A percentile compares a stretch with the other conserved stretches of the same genome.
Evolutionary conservation across 495 filamentous ascomycete species (phyloP).

Genomic region (Physcia stellaris): DNA sequence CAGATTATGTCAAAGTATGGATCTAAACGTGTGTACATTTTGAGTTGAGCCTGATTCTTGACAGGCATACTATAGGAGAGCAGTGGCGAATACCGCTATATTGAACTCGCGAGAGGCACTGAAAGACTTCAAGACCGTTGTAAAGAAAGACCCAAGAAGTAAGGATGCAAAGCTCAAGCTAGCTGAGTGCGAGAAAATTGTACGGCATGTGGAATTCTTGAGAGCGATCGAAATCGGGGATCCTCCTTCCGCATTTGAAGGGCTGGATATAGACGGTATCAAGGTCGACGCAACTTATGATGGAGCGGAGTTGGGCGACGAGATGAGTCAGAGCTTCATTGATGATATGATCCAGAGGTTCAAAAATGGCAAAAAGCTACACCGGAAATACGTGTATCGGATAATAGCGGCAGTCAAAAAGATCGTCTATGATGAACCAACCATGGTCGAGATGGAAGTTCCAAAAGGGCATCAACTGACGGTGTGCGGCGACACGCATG

Average conservation of each 20-base stretch:
- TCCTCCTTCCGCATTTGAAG: constrained; percentile 79
- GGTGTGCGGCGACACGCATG: constrained; percentile 96
- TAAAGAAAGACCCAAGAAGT: constrained; percentile 74
- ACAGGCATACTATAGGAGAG: constrained; percentile 91
- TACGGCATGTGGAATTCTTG: constrained; percentile 79
- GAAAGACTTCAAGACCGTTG: constrained; percentile 83
- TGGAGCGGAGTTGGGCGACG: constrained; percentile 58
- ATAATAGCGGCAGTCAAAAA: constrained; percentile 84
- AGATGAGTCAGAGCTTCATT: constrained; percentile 94
- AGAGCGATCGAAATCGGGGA: constrained; percentile 90
- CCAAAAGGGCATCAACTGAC: constrained; percentile 65
- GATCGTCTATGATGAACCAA: constrained; percentile 81
- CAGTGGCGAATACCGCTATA: constrained; percentile 80
- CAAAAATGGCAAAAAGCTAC: constrained; percentile 88
- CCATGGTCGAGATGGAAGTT: constrained; percentile 91
- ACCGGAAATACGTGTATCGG: constrained; percentile 93
- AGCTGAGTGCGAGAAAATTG: constrained; percentile 83
- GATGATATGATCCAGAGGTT: constrained; percentile 93
- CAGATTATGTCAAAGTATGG: constrained; percentile 69
- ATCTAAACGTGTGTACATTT: neutral
- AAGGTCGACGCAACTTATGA: constrained; percentile 73
- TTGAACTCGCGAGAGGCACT: constrained; percentile 74
- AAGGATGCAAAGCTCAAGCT: constrained; percentile 82
- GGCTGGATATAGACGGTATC: constrained; percentile 75
- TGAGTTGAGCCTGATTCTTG: neutral